Conservation (phyloP, 306 rosid genomes). For the Gynostemma pentaphyllum region DNA sequence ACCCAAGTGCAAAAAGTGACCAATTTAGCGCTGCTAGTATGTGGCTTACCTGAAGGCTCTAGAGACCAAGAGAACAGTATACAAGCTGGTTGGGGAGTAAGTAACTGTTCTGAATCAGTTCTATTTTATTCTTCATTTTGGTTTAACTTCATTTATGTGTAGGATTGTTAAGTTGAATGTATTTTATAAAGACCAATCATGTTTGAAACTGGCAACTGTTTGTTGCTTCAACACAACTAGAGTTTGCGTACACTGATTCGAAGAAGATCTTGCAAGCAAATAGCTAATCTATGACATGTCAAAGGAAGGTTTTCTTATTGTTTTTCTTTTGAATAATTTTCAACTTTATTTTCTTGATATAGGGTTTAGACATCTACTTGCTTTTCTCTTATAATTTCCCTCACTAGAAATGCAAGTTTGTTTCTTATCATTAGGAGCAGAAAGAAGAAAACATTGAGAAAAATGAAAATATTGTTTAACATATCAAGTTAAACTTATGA, state of each 20-base stretch:
- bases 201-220: too few species aligned
- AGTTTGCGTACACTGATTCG: too few species aligned
- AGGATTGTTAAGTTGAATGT: neutral
- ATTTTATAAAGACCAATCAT: too few species aligned
- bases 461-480: too few species aligned
- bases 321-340: too few species aligned
- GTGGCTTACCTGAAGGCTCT: neutral
- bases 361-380: too few species aligned
- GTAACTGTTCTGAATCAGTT: neutral
- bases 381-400: neutral
- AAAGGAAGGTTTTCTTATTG: too few species aligned
- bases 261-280: neutral
- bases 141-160: neutral
- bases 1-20: neutral
- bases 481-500: too few species aligned
- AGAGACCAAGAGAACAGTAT: conserved; percentile 1
- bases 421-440: neutral
- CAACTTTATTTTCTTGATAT: neutral
- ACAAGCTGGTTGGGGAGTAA: conserved; percentile 18
- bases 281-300: neutral
- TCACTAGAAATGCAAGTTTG: neutral
- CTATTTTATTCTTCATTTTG: neutral
- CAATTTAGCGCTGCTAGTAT: conserved; percentile 15
- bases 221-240: too few species aligned
- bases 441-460: neutral